Evolutionary conservation across 176 grass and related monocot species (phyloP), one percentile per base, ranked within the genome.

Genomic region (Lolium multiflorum): DNA sequence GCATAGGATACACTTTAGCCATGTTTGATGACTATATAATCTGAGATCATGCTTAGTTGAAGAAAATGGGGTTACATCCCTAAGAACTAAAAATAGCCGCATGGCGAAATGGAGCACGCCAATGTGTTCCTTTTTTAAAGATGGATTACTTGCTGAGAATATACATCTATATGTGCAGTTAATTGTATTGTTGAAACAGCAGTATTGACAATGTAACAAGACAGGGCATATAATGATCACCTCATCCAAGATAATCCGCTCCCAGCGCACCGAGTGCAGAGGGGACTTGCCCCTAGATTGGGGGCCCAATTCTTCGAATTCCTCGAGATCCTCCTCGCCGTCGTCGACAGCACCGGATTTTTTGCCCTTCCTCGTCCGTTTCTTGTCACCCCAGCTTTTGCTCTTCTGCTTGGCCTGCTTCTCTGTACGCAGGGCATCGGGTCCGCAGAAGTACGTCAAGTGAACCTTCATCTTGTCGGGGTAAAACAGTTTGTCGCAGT

Each of bases 171-270:
- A 44, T 5, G 37, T 50, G 79, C 47, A 67, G 41, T 66, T 31
- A 31, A 80, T 11, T 35, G 46, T 55, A 25, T 58, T 22, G 21
- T 18, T 7, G 50, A 74, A 74, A 65, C 16, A 61, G 54, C 16
- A 61, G 54, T 28, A 47, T 74, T 44, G 68, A 43, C 38, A 83
- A 66, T 61, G 71, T 6, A 8, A 47, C 35, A 85, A 28, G 50
- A 70, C 10, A 75, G 69, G 31, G 49, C 15, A 68, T 44, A 74
- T 24, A 48, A 85, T 88, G 41, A 85, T 88, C 77, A 98, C 97
- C 93, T 98, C 97, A 88, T 98, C 97, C 60, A 98, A 82, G 82
- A 98, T 94, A 82, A 98, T 92, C 8, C 97, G 81, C 83, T 96
- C 85, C 97, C 97, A 98, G 28, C 79, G 91, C 71, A 94, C 94